A percentile compares a stretch with the other conserved stretches of the same genome.
These are phyloP conservation scores for Cokeromyces recurvatus DNA, from an alignment of 371 early-diverging fungal species.

Conservation along the genomic window DNA sequence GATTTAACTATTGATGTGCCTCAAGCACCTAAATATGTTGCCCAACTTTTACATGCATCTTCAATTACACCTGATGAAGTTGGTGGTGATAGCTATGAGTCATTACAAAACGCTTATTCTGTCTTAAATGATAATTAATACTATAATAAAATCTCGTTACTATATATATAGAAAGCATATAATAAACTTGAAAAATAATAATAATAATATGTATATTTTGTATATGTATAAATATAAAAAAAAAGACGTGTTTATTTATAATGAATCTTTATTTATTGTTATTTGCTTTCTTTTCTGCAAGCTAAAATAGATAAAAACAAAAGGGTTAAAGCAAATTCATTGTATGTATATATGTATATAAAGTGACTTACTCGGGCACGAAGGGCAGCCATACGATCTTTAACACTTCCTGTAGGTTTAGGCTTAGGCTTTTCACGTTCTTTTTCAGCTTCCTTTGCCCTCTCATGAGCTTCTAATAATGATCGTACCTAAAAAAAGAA, in stretches of 20 bases:
- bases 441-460: conserved; percentile 17
- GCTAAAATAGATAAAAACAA: too few relatives aligned
- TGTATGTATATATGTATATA: not conserved
- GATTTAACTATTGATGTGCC: conserved; percentile 85
- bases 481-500: conserved; percentile 19
- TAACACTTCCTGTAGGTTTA: conserved; percentile 25
- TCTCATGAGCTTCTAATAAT: conserved; percentile 23
- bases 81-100: conserved; percentile 7
- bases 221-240: too few relatives aligned
- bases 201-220: too few relatives aligned
- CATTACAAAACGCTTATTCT: conserved; percentile 18
- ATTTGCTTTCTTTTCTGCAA: too few relatives aligned
- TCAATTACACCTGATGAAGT: conserved; percentile 12
- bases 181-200: too few relatives aligned
- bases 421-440: conserved; percentile 16
- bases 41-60: conserved; percentile 24
- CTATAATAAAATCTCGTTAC: too few relatives aligned
- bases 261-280: too few relatives aligned
- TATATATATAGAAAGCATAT: too few relatives aligned
- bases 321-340: not conserved
- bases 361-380: conserved; percentile 29
- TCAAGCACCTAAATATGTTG: conserved; percentile 65
- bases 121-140: too few relatives aligned
- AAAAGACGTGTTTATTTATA: too few relatives aligned
- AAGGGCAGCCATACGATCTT: conserved; percentile 33